These are phyloP conservation scores for Mucuna pruriens DNA, from an alignment of 306 rosid species.

Conservation along the genomic window DNA sequence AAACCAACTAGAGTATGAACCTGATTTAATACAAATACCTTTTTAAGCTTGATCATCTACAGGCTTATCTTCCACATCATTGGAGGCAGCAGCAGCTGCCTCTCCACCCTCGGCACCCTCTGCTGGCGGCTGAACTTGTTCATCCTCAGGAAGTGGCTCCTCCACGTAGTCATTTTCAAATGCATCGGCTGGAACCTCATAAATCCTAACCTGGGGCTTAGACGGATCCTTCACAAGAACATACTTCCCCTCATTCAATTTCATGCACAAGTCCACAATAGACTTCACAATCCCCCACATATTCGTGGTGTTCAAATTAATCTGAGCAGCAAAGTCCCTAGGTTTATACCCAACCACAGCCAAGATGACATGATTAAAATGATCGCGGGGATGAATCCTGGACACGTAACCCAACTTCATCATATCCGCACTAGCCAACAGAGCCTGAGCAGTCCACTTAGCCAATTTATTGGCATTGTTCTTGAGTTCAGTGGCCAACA, in stretches of 20 bases:
- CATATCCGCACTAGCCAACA: slow-evolving; percentile 82
- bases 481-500: slow-evolving; percentile 95
- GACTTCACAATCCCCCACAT: slow-evolving; percentile 99
- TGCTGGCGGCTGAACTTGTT: slow-evolving; percentile 85
- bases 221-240: slow-evolving; percentile 92
- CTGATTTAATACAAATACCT: slow-evolving; percentile 31
- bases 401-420: slow-evolving; percentile 97
- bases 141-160: slow-evolving; percentile 94
- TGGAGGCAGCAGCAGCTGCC: slow-evolving; percentile 44
- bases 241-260: slow-evolving; percentile 88
- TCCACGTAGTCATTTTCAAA: slow-evolving; percentile 96
- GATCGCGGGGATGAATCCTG: slow-evolving; percentile 95
- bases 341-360: slow-evolving; percentile 93
- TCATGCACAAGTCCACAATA: slow-evolving; percentile 98
- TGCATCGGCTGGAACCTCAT: slow-evolving; percentile 87
- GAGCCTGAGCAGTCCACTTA: slow-evolving; percentile 95
- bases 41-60: slow-evolving; percentile 52
- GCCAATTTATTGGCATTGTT: slow-evolving; percentile 95
- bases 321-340: slow-evolving; percentile 80
- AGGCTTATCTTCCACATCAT: slow-evolving; percentile 64
- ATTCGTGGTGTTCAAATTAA: slow-evolving; percentile 73
- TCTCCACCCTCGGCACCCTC: slow-evolving; percentile 71
- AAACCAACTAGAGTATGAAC: slow-evolving; percentile 17
- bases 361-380: slow-evolving; percentile 86
- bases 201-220: slow-evolving; percentile 95